Percentiles rank a stretch among this genome's conserved stretches.
Conservation (phyloP, 768 basidiomycete species). For the Leccinum longicurvipes region DNA sequence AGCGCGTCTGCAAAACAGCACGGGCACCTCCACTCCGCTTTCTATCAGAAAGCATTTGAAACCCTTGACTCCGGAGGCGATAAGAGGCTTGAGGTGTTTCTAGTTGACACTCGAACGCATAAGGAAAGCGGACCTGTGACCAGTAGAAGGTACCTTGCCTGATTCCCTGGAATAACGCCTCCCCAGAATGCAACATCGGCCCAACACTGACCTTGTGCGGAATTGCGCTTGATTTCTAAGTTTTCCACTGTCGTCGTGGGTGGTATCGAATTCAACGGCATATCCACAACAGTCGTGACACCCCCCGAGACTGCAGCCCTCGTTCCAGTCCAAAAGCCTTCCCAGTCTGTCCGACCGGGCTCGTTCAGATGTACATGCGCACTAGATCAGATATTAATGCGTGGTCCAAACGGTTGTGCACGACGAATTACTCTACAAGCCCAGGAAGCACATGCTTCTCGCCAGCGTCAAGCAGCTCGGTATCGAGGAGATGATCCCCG, state of each 20-base stretch:
- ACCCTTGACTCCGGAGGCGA: conserved; percentile 82
- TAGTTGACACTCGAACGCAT: conserved; percentile 27
- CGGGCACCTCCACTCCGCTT: conserved; percentile 84
- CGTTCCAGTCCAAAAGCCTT: conserved; percentile 92
- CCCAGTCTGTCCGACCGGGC: conserved; percentile 91
- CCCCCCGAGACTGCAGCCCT: conserved; percentile 89
- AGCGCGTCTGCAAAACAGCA: conserved; percentile 1
- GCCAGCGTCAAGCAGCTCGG: conserved; percentile 53
- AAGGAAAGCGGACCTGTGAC: background rate
- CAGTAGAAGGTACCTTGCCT: conserved; percentile 41
- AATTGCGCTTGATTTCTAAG: conserved; percentile 65
- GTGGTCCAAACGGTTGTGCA: background rate
- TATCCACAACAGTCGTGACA: conserved; percentile 94
- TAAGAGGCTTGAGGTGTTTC: conserved; percentile 71
- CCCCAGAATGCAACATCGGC: conserved; percentile 82
- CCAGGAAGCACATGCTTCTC: conserved; percentile 68
- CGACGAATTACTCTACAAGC: conserved; percentile 62
- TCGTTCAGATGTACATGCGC: conserved; percentile 93
- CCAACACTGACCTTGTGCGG: conserved; percentile 68
- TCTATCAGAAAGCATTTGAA: conserved; percentile 98
- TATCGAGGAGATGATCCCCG: conserved; percentile 16
- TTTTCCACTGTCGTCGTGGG: conserved; percentile 87
- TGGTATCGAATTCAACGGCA: conserved; percentile 97
- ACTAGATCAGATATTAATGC: conserved; percentile 36
- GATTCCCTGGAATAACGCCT: conserved; percentile 89